phyloP scores from a whole-genome alignment of 2,329 filamentous ascomycete species.

The Nannizziopsis barbatae region DNA sequence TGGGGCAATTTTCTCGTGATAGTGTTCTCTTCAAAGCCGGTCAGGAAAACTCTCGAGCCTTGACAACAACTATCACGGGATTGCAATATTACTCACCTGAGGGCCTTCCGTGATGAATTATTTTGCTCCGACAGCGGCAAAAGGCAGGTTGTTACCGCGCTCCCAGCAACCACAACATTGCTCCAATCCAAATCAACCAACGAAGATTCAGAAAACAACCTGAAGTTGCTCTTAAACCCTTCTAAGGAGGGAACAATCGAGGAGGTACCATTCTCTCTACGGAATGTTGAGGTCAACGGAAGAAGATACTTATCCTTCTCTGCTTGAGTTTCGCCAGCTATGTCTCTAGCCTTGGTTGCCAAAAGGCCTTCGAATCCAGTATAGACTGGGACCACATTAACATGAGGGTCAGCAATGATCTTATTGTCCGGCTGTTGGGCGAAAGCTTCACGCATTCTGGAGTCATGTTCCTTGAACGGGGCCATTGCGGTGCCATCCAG shows the following conservation, averaged over 20 bases:
- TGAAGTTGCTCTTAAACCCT: conserved; percentile 69
- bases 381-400: conserved; percentile 24
- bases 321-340: conserved; percentile 16
- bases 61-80: neutral
- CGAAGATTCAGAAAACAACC: conserved; percentile 68
- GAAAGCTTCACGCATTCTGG: conserved; percentile 24
- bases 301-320: conserved; percentile 23
- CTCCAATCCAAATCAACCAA: conserved; percentile 67
- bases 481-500: conserved; percentile 14
- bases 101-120: conserved; percentile 23
- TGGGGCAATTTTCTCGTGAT: conserved; percentile 68
- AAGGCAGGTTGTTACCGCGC: conserved; percentile 67
- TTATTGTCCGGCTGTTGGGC: conserved; percentile 22
- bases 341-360: conserved; percentile 19
- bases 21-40: conserved; percentile 54
- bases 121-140: conserved; percentile 57
- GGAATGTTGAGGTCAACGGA: conserved; percentile 35
- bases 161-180: conserved; percentile 72
- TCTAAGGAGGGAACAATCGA: conserved; percentile 57
- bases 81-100: conserved; percentile 6
- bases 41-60: conserved; percentile 41
- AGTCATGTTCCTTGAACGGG: conserved; percentile 24
- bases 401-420: conserved; percentile 17
- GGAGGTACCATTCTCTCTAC: conserved; percentile 49
- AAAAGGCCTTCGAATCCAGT: conserved; percentile 13